phyloP scores from a whole-genome alignment of 2,329 filamentous ascomycete species.

The Parascedosporium putredinis region DNA sequence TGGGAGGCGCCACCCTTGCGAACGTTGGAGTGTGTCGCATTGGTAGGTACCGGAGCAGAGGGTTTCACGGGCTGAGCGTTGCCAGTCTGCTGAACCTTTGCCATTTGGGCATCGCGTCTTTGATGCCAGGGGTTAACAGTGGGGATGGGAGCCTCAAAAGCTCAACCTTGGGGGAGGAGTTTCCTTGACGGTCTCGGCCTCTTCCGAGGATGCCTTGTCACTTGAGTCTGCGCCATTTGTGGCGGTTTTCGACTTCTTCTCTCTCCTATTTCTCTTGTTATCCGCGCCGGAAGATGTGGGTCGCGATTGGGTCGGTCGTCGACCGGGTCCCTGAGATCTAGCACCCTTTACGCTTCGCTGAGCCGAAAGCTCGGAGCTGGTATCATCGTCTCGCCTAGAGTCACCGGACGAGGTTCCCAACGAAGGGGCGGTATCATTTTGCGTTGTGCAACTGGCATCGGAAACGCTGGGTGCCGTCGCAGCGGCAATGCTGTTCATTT shows the following conservation, averaged over 20 bases:
- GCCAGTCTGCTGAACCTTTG: constrained; percentile 33
- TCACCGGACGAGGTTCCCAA: constrained; percentile 4
- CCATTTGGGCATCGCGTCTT: constrained; percentile 55
- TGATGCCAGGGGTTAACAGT: constrained; percentile 82
- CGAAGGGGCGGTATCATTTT: constrained; percentile 6
- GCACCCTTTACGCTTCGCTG: constrained; percentile 7
- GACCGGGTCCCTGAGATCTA: background rate
- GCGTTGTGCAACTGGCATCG: constrained; percentile 8
- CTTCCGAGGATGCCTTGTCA: constrained; percentile 39
- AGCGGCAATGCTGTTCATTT: background rate
- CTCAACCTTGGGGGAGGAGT: constrained; percentile 45
- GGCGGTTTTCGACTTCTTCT: constrained; percentile 47
- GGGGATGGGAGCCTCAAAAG: constrained; percentile 73
- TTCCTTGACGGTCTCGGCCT: constrained; percentile 50
- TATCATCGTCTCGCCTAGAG: constrained; percentile 7
- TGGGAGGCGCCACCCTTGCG: constrained; percentile 19
- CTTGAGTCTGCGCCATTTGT: constrained; percentile 20
- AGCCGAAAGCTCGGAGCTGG: constrained; percentile 1
- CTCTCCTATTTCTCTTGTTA: constrained; percentile 37
- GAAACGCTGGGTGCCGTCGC: constrained; percentile 5
- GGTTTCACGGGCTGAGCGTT: background rate
- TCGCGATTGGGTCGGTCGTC: constrained; percentile 6
- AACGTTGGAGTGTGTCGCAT: constrained; percentile 12
- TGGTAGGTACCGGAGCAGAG: constrained; percentile 13
- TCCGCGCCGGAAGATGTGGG: constrained; percentile 15